These are phyloP conservation scores for Acanthamoeba royreba DNA, from an alignment of 208 protist species.

Conservation along the genomic window DNA sequence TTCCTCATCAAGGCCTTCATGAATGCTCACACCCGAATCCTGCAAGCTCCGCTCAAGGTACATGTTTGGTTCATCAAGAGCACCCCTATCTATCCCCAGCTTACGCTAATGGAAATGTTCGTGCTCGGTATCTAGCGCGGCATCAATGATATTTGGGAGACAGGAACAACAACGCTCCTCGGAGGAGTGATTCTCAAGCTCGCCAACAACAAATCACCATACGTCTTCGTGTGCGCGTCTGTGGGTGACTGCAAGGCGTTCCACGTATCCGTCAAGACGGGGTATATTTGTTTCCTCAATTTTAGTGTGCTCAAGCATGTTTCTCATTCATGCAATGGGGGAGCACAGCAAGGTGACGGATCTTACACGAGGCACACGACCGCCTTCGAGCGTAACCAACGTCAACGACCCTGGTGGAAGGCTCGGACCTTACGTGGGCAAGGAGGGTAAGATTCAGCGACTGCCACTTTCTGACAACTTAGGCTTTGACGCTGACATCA, in stretches of 20 bases:
- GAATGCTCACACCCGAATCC: constrained; percentile 41
- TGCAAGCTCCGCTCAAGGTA: constrained; percentile 54
- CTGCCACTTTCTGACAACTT: not conserved
- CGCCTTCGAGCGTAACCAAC: constrained; percentile 37
- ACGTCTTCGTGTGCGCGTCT: constrained; percentile 50
- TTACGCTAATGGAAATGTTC: not conserved
- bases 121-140: not conserved
- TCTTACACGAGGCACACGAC: constrained; percentile 60
- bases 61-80: constrained; percentile 45
- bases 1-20: constrained; percentile 12
- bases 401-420: constrained; percentile 62
- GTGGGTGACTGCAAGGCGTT: constrained; percentile 72
- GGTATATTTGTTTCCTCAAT: not conserved
- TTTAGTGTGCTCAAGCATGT: not conserved
- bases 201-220: not conserved
- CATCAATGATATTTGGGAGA: constrained; percentile 64
- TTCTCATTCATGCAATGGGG: not conserved
- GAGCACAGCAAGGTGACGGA: constrained; percentile 54
- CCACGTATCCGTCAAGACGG: not conserved
- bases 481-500: not conserved
- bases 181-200: constrained; percentile 54
- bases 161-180: constrained; percentile 63
- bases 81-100: not conserved
- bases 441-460: not conserved
- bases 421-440: constrained; percentile 61